Base-by-base conservation (phyloP, 2,329 filamentous ascomycete genomes). In the Zymoseptoria passerinii region DNA sequence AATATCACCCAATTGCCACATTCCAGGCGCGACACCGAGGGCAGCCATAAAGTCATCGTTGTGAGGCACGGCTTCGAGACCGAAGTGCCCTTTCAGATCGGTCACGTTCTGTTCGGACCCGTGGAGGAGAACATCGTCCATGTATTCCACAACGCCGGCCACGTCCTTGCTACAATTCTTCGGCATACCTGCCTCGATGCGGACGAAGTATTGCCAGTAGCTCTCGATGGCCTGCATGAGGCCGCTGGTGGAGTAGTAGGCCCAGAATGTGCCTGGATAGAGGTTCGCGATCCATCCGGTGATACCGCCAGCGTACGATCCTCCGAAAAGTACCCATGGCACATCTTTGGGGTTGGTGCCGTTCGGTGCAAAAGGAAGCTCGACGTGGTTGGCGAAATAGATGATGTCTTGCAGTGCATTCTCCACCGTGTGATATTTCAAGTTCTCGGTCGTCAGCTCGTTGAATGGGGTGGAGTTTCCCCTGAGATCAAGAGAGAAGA, bases 201-300 rank as follows among this genome's bases (percentile, higher is more conserved):
- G 81, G 3, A 73, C 64, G 65, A 83, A 84, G 64, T 84, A 85
- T 67, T 79, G 73, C 81, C 81, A 85, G 65, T 79, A 83, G 68
- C 84, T 74, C 23, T 77, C 75, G 35, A 84, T 76, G 0, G 79
- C 77, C 63, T 85, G 71, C 1, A 84, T 81, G 0, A 80, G 79
- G 0, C 77, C 82, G 66, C 78, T 81, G 28, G 79, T 80, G 2
- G 81, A 73, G 68, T 82, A 80, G 61, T 84, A 84, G 1, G 81
- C 81, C 81, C 81, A 84, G 69, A 83, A 81, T 0, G 80, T 83
- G 8, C 79, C 82, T 0, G 81, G 81, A 1, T 76, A 71, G 2
- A 78, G 70, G 9, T 77, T 78, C 44, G 79, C 78, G 2, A 76
- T 81, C 81, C 81, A 84, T 0, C 80, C 81, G 1, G 80, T 68